These are phyloP conservation scores for Tylopilus sp. DNA, from an alignment of 1,284 basidiomycete genomes.

Conservation along the genomic window DNA sequence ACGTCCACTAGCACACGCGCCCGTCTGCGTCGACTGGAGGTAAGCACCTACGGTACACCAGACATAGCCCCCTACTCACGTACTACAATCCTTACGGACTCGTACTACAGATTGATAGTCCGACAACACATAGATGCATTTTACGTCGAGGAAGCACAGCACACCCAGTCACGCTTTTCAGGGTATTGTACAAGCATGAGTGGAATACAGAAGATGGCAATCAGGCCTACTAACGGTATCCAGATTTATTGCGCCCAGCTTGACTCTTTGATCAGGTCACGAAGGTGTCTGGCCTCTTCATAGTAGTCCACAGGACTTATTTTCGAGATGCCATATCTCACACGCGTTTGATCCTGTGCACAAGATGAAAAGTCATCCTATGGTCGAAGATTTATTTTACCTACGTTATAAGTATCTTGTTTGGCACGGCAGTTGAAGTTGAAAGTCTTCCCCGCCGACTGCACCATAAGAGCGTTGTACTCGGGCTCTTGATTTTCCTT, in stretches of 20 bases:
- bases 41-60: too few relatives aligned
- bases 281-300: slow-evolving; percentile 62
- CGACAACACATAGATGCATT: too few relatives aligned
- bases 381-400: slow-evolving; percentile 25
- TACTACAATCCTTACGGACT: too few relatives aligned
- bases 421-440: slow-evolving; percentile 89
- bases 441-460: slow-evolving; percentile 68
- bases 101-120: too few relatives aligned
- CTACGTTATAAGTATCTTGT: slow-evolving; percentile 81
- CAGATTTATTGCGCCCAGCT: slow-evolving; percentile 36
- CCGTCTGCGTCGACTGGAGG: too few relatives aligned
- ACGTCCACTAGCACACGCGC: too few relatives aligned
- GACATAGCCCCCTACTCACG: too few relatives aligned
- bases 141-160: too few relatives aligned
- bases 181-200: too few relatives aligned
- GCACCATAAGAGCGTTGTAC: slow-evolving; percentile 62
- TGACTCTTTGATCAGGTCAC: slow-evolving; percentile 46
- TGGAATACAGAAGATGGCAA: too few relatives aligned
- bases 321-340: slow-evolving; percentile 78
- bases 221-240: too few relatives aligned
- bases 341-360: slow-evolving; percentile 67
- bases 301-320: slow-evolving; percentile 68
- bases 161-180: too few relatives aligned
- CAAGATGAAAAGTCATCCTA: slow-evolving; percentile 3
- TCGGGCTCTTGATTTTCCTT: slow-evolving; percentile 66